phyloP scores from a whole-genome alignment of 2,329 filamentous ascomycete species.

The Rhynchosporium secalis region DNA sequence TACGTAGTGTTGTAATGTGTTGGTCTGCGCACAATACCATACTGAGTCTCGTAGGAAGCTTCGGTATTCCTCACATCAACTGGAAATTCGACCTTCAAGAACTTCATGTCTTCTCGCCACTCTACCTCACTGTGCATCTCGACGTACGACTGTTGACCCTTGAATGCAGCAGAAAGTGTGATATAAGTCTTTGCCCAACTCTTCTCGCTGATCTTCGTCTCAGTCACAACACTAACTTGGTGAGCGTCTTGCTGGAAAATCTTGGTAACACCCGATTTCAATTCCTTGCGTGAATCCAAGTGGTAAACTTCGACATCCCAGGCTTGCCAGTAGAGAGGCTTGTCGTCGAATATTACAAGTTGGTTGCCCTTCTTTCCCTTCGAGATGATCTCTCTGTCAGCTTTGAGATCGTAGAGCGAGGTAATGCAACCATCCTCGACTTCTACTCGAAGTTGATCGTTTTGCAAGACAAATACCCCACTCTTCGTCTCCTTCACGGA shows the following conservation, averaged over 20 bases:
- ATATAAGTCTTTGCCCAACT: slow-evolving; percentile 88
- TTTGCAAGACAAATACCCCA: slow-evolving; percentile 76
- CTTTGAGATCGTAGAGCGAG: slow-evolving; percentile 75
- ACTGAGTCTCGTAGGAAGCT: slow-evolving; percentile 93
- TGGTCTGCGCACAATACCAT: slow-evolving; percentile 81
- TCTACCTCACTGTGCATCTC: slow-evolving; percentile 86
- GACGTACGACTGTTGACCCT: slow-evolving; percentile 66
- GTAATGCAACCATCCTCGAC: slow-evolving; percentile 77
- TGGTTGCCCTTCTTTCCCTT: slow-evolving; percentile 79
- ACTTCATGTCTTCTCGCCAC: slow-evolving; percentile 96
- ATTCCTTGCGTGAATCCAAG: slow-evolving; percentile 78
- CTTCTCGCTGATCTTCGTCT: slow-evolving; percentile 82
- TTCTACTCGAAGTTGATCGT: slow-evolving; percentile 71
- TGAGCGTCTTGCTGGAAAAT: slow-evolving; percentile 73
- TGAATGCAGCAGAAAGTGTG: slow-evolving; percentile 69
- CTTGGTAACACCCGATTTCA: slow-evolving; percentile 65
- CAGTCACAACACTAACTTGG: slow-evolving; percentile 77
- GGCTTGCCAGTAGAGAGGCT: slow-evolving; percentile 94
- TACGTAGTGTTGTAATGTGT: slow-evolving; percentile 96
- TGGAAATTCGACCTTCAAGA: slow-evolving; percentile 98
- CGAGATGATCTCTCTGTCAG: slow-evolving; percentile 75
- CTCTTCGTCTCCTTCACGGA: slow-evolving; percentile 51
- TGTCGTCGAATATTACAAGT: slow-evolving; percentile 93
- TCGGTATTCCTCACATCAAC: slow-evolving; percentile 89
- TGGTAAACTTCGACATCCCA: slow-evolving; percentile 99